These are phyloP conservation scores for Cladosporium cucumerinum DNA, from an alignment of 2,329 filamentous ascomycete species.

Conservation along the genomic window DNA sequence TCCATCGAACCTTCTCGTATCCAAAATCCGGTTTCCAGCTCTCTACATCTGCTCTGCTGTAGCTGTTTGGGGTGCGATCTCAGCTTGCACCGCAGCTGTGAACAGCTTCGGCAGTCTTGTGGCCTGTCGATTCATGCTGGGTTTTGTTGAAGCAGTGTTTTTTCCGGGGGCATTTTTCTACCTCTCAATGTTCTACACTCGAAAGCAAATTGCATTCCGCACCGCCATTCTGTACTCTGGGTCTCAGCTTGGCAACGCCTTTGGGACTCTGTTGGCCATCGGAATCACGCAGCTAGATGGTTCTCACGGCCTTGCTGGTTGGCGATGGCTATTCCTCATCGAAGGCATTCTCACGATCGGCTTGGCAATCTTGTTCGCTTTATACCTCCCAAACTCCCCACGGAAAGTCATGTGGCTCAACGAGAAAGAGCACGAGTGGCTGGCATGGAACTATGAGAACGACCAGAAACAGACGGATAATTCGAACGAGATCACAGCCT, in stretches of 20 bases:
- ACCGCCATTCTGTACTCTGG: constrained; percentile 26
- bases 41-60: constrained; percentile 49
- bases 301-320: constrained; percentile 40
- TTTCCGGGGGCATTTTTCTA: constrained; percentile 49
- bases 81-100: constrained; percentile 46
- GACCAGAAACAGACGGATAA: constrained; percentile 48
- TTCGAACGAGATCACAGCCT: constrained; percentile 38
- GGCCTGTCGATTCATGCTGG: constrained; percentile 48
- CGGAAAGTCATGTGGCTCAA: constrained; percentile 52
- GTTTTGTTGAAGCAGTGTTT: constrained; percentile 50
- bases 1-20: constrained; percentile 58
- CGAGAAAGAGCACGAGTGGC: constrained; percentile 52
- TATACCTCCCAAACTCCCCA: constrained; percentile 51
- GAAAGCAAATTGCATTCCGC: constrained; percentile 37
- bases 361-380: constrained; percentile 22
- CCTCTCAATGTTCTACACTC: constrained; percentile 51
- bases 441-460: constrained; percentile 50
- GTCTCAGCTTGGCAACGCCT: constrained; percentile 43
- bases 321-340: constrained; percentile 43
- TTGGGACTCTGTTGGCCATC: constrained; percentile 50
- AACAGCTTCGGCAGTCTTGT: constrained; percentile 44
- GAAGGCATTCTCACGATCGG: constrained; percentile 28
- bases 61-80: constrained; percentile 42
- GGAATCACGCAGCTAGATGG: constrained; percentile 40
- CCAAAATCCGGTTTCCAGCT: constrained; percentile 49